These are phyloP conservation scores for Globisporangium middletonii DNA, from an alignment of 352 stramenopile genomes.

Conservation along the genomic window DNA sequence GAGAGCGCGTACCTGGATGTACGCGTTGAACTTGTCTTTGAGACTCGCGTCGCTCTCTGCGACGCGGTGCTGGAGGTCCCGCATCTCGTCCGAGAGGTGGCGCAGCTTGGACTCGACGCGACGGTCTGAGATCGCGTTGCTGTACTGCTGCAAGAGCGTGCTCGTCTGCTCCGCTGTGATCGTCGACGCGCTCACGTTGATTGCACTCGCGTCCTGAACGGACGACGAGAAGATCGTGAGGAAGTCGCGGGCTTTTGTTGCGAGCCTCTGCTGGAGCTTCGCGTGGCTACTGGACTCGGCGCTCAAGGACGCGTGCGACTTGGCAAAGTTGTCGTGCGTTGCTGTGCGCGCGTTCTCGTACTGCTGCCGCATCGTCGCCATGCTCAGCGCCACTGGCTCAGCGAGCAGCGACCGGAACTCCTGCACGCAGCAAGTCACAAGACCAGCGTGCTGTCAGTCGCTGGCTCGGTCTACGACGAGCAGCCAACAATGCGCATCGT, in stretches of 20 bases:
- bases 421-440: constrained; percentile 16
- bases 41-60: constrained; percentile 28
- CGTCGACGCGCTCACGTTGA: constrained; percentile 15
- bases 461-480: background rate
- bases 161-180: constrained; percentile 26
- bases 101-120: constrained; percentile 37
- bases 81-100: constrained; percentile 42
- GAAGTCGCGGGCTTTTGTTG: constrained; percentile 44
- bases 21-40: constrained; percentile 39
- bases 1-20: constrained; percentile 38
- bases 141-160: constrained; percentile 21
- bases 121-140: constrained; percentile 18
- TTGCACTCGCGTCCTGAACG: constrained; percentile 19
- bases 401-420: constrained; percentile 74
- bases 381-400: constrained; percentile 63
- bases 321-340: constrained; percentile 66
- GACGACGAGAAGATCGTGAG: constrained; percentile 18
- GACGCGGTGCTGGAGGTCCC: constrained; percentile 27
- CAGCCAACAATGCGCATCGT: background rate
- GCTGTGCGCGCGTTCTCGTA: constrained; percentile 51
- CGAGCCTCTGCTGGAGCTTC: constrained; percentile 63
- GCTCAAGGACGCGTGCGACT: constrained; percentile 36
- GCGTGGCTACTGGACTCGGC: constrained; percentile 34
- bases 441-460: background rate
- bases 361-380: constrained; percentile 75